Evolutionary conservation across 345 rosid genomes (phyloP).

Genomic region (Ceriops tagal): DNA sequence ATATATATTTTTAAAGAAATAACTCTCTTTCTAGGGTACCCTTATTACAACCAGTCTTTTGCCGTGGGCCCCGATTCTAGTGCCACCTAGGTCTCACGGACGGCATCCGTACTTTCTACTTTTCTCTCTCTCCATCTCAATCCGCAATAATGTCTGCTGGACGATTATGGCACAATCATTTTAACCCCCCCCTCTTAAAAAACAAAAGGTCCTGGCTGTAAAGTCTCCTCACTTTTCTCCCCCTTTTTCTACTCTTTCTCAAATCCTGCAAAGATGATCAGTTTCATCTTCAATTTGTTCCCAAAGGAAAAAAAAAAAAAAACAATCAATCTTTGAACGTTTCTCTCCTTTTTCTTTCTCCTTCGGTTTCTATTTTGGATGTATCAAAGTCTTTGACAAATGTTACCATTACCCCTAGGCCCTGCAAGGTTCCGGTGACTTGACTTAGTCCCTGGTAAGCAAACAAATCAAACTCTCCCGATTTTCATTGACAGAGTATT

Average conservation of each 20-base stretch:
- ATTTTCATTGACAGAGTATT: too few species aligned
- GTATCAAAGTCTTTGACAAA: too few species aligned
- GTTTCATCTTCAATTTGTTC: too few species aligned
- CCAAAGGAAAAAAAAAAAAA: too few species aligned
- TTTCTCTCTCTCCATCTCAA: not conserved
- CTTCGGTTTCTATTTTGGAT: not conserved
- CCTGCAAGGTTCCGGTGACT: too few species aligned
- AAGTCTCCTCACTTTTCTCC: slow-evolving; percentile 27
- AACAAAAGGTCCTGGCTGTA: slow-evolving; percentile 23
- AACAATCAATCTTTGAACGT: not conserved
- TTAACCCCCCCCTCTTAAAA: slow-evolving; percentile 20
- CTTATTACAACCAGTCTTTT: slow-evolving; percentile 4
- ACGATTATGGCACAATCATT: slow-evolving; percentile 43
- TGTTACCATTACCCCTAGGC: too few species aligned
- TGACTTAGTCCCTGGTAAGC: too few species aligned
- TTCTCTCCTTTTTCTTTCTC: not conserved
- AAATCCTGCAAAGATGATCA: not conserved
- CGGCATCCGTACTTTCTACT: slow-evolving; percentile 17
- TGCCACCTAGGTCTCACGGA: slow-evolving; percentile 33
- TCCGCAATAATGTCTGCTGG: slow-evolving; percentile 8
- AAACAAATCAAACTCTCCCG: too few species aligned
- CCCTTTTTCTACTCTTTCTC: slow-evolving; percentile 10
- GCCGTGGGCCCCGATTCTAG: slow-evolving; percentile 21
- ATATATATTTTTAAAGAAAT: too few species aligned
- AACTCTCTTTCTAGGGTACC: not conserved